Evolutionary conservation across 2,329 filamentous ascomycete genomes (phyloP).

Genomic region (Hymenoscyphus salicellus): DNA sequence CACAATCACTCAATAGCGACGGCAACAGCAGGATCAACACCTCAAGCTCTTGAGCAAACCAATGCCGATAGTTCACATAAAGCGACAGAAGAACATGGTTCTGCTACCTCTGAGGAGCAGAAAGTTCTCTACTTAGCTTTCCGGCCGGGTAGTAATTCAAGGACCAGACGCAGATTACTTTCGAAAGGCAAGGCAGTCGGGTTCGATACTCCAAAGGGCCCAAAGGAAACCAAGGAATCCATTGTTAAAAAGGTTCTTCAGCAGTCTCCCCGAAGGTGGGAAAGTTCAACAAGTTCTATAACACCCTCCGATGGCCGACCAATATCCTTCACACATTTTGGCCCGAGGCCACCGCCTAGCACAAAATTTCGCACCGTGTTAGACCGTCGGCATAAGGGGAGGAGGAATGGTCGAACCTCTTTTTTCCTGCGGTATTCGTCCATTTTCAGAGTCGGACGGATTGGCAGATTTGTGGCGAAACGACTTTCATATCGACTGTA

Average conservation of each 20-base stretch:
- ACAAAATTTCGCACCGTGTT: not conserved
- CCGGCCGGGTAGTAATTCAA: not conserved
- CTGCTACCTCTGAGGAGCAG: not conserved
- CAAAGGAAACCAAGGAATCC: not conserved
- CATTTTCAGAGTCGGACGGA: not conserved
- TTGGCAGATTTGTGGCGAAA: not conserved
- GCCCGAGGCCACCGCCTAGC: not conserved
- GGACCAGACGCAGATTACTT: not conserved
- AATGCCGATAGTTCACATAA: not conserved
- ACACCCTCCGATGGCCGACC: not conserved
- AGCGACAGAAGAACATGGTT: not conserved
- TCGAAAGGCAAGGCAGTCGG: not conserved
- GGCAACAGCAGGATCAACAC: not conserved
- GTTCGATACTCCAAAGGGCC: not conserved
- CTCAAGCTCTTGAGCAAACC: not conserved
- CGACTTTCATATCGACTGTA: not conserved
- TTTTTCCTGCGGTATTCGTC: not conserved
- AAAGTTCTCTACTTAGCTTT: not conserved
- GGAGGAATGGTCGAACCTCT: not conserved
- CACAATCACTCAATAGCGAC: slow-evolving; percentile 11
- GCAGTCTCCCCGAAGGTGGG: not conserved
- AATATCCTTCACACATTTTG: not conserved
- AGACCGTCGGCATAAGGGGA: not conserved
- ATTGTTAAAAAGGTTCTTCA: not conserved
- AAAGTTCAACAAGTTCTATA: not conserved